Percentiles rank a stretch among this genome's conserved stretches.
Conservation (phyloP, 345 rosid species). For the Eucalyptus camaldulensis region DNA sequence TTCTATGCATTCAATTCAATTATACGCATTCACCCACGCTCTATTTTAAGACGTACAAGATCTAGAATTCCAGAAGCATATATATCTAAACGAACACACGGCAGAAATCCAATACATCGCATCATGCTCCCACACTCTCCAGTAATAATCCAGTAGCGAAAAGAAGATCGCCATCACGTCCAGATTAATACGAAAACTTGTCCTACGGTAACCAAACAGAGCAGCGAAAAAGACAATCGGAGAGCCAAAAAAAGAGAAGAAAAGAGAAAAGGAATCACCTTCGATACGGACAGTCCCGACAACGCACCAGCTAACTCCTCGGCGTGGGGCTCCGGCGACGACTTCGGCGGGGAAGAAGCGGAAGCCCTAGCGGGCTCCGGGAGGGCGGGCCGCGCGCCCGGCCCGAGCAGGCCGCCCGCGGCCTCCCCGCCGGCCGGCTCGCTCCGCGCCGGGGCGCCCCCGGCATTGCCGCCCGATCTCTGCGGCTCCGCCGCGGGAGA, state of each 20-base stretch:
- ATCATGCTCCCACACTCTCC: neutral
- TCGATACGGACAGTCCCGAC: constrained; percentile 12
- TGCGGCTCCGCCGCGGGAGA: neutral
- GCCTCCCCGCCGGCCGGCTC: constrained; percentile 43
- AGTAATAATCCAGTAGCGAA: neutral
- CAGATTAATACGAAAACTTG: neutral
- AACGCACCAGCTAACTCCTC: constrained; percentile 31
- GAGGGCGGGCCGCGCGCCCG: constrained; percentile 45
- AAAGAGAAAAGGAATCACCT: constrained; percentile 19
- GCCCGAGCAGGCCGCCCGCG: constrained; percentile 40
- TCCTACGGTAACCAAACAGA: neutral
- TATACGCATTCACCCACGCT: neutral
- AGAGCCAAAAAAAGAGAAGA: neutral
- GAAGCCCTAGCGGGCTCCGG: constrained; percentile 39
- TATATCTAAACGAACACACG: neutral
- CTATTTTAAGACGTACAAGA: neutral
- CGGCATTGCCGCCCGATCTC: constrained; percentile 29
- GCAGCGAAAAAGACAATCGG: neutral
- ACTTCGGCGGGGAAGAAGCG: constrained; percentile 10
- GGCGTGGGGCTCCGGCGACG: constrained; percentile 18
- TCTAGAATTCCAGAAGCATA: neutral
- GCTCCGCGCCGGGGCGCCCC: constrained; percentile 54
- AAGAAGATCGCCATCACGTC: neutral
- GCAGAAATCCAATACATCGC: neutral
- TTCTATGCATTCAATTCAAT: neutral